Evolutionary conservation across 768 basidiomycete genomes (phyloP), one percentile per base, ranked within the genome.

Genomic region (Austroboletus eburneus): DNA sequence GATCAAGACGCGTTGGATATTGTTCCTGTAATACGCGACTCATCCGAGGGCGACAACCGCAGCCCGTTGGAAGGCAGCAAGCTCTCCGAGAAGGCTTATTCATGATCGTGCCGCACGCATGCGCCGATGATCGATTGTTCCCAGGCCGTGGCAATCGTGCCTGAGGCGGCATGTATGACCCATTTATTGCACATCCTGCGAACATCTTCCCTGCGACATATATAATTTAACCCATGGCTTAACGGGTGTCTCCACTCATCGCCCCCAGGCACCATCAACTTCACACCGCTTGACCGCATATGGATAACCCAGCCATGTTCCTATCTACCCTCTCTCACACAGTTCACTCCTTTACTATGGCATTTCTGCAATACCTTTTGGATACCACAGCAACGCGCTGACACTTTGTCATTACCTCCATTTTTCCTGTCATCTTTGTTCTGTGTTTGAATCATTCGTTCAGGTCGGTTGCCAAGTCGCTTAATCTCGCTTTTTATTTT

Each of bases 1-100:
- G 65, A 80, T 50, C 69, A 76, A 25, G 70, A 72, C 47, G 64
- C 61, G 27, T 75, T 79, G 20, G 65, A 67, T 20, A 71, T 69
- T 20, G 59, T 68, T n/a, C 72, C 73, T 23, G 59, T 68, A 22
- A 72, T 71, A 47, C 72, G 67, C 41, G 67, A 72, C 32, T 76
- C 73, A 8, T 69, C 74, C 42, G 68, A 69, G 27, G 68, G 64
- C 13, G 64, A 53, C 23, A 73, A 74, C 38, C 62, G 57, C 12
- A 61, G 69, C 30, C 72, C 66, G 16, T 45, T 70, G 57, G 75
- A 78, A 45, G 71, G 71, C 29, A 52, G 51, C 49, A 59, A 68
- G 36, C 64, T 66, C 4, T 60, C 59, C n/a, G 78, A 80, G 57
- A 78, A 80, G 58, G 69, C 72, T 3, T 80, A 74, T 54, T 64